These are phyloP conservation scores for Penicillium flavigenum DNA, from an alignment of 495 filamentous ascomycete genomes.

Conservation along the genomic window DNA sequence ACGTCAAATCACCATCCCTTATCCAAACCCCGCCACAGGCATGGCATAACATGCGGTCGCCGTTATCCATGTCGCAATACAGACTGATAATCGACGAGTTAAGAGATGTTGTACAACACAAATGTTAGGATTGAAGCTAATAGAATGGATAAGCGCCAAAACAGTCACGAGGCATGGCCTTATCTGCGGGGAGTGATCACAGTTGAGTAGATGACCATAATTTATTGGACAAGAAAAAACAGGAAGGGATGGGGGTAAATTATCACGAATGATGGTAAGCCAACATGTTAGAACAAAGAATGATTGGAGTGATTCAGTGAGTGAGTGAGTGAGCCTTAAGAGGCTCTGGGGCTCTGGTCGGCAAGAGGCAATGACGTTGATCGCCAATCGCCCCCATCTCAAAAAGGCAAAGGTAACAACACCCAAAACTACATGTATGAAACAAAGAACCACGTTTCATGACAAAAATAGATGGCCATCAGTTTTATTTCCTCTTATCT, in stretches of 20 bases:
- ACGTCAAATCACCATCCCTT: slow-evolving; percentile 64
- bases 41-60: slow-evolving; percentile 81
- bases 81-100: not conserved
- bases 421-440: not conserved
- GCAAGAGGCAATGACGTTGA: slow-evolving; percentile 10
- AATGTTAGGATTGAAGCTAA: slow-evolving; percentile 2
- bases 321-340: not conserved
- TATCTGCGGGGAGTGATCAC: slow-evolving; percentile 9
- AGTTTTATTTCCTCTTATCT: not conserved
- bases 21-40: slow-evolving; percentile 77
- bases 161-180: slow-evolving; percentile 9
- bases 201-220: not conserved
- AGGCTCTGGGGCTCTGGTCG: not conserved
- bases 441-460: not conserved
- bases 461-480: not conserved
- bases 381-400: slow-evolving; percentile 5
- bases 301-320: not conserved
- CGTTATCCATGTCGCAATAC: slow-evolving; percentile 22
- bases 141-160: slow-evolving; percentile 7
- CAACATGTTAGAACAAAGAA: not conserved
- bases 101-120: slow-evolving; percentile 8
- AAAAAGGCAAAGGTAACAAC: slow-evolving; percentile 1
- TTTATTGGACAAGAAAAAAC: not conserved
- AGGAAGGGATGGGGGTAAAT: not conserved
- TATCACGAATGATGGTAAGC: not conserved